Base-by-base conservation (phyloP, 208 protist genomes). In the Crithidia sp. region DNA sequence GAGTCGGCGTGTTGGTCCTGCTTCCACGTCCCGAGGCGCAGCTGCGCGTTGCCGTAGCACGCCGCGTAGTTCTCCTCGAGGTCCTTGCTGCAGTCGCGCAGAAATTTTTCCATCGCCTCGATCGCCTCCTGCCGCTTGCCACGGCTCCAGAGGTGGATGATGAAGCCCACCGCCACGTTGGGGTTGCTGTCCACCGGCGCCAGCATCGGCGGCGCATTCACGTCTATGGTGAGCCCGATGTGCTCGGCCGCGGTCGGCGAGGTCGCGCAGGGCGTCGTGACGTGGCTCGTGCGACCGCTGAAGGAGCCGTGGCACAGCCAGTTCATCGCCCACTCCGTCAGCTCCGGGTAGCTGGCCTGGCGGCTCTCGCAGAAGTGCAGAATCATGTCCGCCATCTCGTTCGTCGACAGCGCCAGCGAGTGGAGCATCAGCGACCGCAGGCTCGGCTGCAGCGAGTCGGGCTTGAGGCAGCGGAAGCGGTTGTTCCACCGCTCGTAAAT, bases 341-440 rank as follows among this genome's bases (percentile, higher is more conserved):
- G 82, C 68, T 89, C 79, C 47, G 93, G 93, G 74, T 96, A 94
- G 56, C 89, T 86, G 36, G 77, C 60, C 43, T 86, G 73, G 73
- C 92, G 88, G 5, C 85, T 79, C 54, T 95, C 86, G 74, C 89
- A 95, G 71, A 97, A 99, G 79, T 99, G 98, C 49, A 99, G 76
- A 83, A 99, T 99, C 81, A 94, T 97, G 28, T 98, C 87, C 5
- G 92, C 87, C 77, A 99, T 96, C 74, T 99, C 89, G 54, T 84
- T 74, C 6, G 95, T 95, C 40, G 79, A 61, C 28, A 99, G 71
- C 10, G 99, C 97, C 8, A 99, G 90, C 6, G 93, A 95, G 57
- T 98, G 93, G 5, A 99, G 86, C 71, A 98, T 81, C 17, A 99
- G 86, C 5, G 99, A 94, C 16, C 98, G 99, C 61, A 98, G 81